These are phyloP conservation scores for Hebeloma cylindrosporum DNA, from an alignment of 768 basidiomycete species.

Conservation along the genomic window DNA sequence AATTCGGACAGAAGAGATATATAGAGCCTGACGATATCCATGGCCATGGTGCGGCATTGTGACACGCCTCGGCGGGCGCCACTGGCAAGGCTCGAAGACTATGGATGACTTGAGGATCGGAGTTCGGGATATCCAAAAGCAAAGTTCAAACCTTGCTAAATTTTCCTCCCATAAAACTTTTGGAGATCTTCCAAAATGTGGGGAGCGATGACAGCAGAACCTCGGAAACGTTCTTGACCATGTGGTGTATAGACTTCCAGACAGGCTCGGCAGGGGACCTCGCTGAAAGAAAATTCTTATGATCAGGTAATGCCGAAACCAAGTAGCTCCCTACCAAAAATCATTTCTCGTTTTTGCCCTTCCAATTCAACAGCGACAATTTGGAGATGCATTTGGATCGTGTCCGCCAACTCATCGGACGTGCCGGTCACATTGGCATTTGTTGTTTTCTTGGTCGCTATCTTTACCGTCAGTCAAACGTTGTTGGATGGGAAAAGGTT, in stretches of 20 bases:
- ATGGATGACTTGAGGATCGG: constrained; percentile 6
- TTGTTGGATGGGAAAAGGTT: constrained; percentile 10
- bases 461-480: constrained; percentile 8
- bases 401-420: constrained; percentile 40
- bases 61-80: constrained; percentile 74
- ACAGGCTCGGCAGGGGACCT: constrained; percentile 70
- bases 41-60: constrained; percentile 84
- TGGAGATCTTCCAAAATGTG: constrained; percentile 92
- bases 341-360: constrained; percentile 58
- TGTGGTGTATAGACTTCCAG: constrained; percentile 76
- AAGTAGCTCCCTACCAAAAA: constrained; percentile 46
- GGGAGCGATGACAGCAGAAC: constrained; percentile 81
- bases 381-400: constrained; percentile 59
- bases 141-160: constrained; percentile 69
- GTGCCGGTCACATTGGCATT: constrained; percentile 32
- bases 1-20: constrained; percentile 83
- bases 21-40: constrained; percentile 85
- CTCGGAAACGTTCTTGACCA: constrained; percentile 89
- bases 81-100: constrained; percentile 33
- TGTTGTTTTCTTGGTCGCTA: constrained; percentile 50
- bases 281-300: constrained; percentile 40
- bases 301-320: constrained; percentile 2
- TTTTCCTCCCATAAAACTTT: constrained; percentile 89
- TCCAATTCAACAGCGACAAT: constrained; percentile 60
- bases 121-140: constrained; percentile 5